phyloP scores from a whole-genome alignment of 306 rosid species.

The Acacia melanoxylon region DNA sequence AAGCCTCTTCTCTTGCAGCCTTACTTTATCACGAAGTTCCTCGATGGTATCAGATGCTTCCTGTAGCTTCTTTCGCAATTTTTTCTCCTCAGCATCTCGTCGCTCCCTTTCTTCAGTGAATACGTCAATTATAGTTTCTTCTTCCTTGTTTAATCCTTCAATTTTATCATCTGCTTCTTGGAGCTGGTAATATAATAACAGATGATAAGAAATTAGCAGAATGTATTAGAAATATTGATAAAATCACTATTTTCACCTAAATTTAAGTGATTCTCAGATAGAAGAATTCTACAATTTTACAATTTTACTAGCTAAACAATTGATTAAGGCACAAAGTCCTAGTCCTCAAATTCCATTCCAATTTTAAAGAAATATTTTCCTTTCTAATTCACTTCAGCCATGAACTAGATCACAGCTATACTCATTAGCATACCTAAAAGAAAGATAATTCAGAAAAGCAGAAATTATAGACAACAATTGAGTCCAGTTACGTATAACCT shows the following conservation, averaged over 20 bases:
- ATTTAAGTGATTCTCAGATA: not conserved
- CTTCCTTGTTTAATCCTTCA: slow-evolving; percentile 71
- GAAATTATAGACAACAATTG: not conserved
- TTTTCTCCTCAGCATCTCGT: slow-evolving; percentile 64
- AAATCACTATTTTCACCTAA: not conserved
- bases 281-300: not conserved
- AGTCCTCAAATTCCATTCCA: not conserved
- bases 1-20: slow-evolving; percentile 50
- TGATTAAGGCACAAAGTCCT: not conserved
- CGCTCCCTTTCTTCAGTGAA: slow-evolving; percentile 88
- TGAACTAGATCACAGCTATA: not conserved
- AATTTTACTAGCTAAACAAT: not conserved
- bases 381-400: not conserved
- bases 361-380: not conserved
- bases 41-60: slow-evolving; percentile 77
- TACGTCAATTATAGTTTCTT: slow-evolving; percentile 71
- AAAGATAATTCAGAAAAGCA: not conserved
- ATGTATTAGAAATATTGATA: not conserved
- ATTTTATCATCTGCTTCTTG: slow-evolving; percentile 35
- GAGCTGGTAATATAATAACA: slow-evolving; percentile 38
- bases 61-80: slow-evolving; percentile 74
- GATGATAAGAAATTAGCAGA: not conserved
- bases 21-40: slow-evolving; percentile 66
- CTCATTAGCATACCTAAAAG: not conserved
- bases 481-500: not conserved